Evolutionary conservation across 768 basidiomycete species (phyloP).

Genomic region (Kwoniella newhampshirensis): DNA sequence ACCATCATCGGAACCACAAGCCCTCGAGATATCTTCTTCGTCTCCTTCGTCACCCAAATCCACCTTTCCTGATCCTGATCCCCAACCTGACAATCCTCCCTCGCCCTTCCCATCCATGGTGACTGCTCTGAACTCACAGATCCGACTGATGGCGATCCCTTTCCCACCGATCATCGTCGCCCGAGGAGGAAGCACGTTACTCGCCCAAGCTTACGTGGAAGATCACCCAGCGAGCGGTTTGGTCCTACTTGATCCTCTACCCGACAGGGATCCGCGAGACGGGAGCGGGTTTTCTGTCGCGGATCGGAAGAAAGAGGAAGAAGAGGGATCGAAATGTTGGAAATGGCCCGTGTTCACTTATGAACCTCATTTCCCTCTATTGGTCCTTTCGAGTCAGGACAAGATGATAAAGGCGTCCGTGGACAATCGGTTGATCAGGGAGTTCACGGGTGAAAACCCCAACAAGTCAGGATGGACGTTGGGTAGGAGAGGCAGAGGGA

Average conservation of each 20-base stretch:
- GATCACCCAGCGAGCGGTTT: slow-evolving; percentile 66
- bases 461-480: slow-evolving; percentile 12
- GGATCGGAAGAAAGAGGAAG: not conserved
- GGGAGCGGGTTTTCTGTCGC: not conserved
- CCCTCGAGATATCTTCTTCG: not conserved
- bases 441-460: slow-evolving; percentile 1
- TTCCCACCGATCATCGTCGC: slow-evolving; percentile 51
- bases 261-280: slow-evolving; percentile 50
- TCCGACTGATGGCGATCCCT: slow-evolving; percentile 50
- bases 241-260: slow-evolving; percentile 63
- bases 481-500: slow-evolving; percentile 55
- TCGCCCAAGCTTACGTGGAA: slow-evolving; percentile 69
- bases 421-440: slow-evolving; percentile 56
- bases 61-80: not conserved
- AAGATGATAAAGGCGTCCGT: slow-evolving; percentile 54
- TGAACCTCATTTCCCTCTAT: slow-evolving; percentile 66
- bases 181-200: slow-evolving; percentile 54
- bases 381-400: slow-evolving; percentile 56
- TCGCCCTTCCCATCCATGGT: slow-evolving; percentile 21
- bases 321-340: not conserved
- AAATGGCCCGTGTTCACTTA: slow-evolving; percentile 61
- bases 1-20: not conserved
- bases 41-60: not conserved
- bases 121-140: slow-evolving; percentile 41
- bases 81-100: not conserved